phyloP scores from a whole-genome alignment of 495 filamentous ascomycete genomes.

The Penicillium salamii region DNA sequence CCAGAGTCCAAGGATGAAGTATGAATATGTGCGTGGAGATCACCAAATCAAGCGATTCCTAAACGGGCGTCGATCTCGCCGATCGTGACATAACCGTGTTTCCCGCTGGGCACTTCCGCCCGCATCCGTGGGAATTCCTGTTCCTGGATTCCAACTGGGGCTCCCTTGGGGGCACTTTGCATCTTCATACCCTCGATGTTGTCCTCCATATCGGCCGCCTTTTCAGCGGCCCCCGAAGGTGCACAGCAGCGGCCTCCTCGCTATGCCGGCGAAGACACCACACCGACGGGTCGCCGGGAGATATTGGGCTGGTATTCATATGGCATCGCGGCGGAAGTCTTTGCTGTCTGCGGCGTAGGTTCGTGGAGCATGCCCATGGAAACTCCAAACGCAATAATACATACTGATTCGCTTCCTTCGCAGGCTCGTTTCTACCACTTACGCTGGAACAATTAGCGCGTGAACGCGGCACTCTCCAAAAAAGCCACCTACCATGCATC shows the following conservation, averaged over 20 bases:
- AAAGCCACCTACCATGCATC: conserved; percentile 40
- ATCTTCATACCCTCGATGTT: conserved; percentile 14
- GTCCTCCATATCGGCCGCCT: conserved; percentile 18
- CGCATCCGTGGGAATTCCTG: conserved; percentile 16
- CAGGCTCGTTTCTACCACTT: conserved; percentile 86
- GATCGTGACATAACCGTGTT: conserved; percentile 8
- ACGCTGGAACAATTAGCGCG: conserved; percentile 83
- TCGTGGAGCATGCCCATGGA: conserved; percentile 1
- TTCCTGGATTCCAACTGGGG: not conserved
- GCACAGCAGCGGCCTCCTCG: conserved; percentile 36
- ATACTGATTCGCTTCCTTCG: conserved; percentile 7
- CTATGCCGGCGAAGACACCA: conserved; percentile 80
- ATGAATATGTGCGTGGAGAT: too few species aligned
- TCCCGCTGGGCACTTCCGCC: conserved; percentile 22
- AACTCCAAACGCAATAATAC: not conserved
- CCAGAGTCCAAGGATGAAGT: too few species aligned
- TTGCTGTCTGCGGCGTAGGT: conserved; percentile 79
- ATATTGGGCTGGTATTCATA: conserved; percentile 88
- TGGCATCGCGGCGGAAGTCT: conserved; percentile 86
- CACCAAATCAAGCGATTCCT: not conserved
- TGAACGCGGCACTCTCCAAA: conserved; percentile 72
- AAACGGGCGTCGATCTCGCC: not conserved
- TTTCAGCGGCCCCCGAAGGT: conserved; percentile 23
- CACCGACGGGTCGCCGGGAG: conserved; percentile 74
- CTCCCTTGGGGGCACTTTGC: not conserved